Evolutionary conservation across 495 filamentous ascomycete genomes (phyloP).

Genomic region (Penicillium cosmopolitanum): DNA sequence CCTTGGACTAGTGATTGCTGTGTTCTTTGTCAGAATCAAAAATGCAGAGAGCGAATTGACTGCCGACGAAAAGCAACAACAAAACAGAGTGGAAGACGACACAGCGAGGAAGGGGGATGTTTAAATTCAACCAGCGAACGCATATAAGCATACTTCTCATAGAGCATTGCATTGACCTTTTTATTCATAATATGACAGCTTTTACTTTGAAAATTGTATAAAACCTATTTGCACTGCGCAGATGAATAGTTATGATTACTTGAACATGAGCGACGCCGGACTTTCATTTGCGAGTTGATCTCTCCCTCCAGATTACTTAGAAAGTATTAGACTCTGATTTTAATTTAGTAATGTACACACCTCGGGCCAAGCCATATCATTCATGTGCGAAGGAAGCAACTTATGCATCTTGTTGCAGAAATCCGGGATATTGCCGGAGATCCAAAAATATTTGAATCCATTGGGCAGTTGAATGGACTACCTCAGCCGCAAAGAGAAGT

Average conservation of each 20-base stretch:
- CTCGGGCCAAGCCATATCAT: too few relatives aligned
- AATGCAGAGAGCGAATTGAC: constrained; percentile 73
- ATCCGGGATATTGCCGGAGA: background rate
- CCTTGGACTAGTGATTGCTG: constrained; percentile 58
- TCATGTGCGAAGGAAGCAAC: too few relatives aligned
- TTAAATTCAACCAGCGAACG: background rate
- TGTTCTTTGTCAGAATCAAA: constrained; percentile 64
- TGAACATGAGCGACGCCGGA: too few relatives aligned
- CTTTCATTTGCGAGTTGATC: too few relatives aligned
- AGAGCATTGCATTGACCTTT: background rate
- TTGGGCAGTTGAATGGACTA: background rate
- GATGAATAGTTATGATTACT: too few relatives aligned
- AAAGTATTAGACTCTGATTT: too few relatives aligned
- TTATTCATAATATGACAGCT: background rate
- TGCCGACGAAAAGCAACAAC: constrained; percentile 60
- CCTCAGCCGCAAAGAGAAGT: constrained; percentile 19
- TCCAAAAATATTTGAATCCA: background rate
- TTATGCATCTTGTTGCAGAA: too few relatives aligned
- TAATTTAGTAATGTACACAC: too few relatives aligned
- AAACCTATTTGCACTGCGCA: too few relatives aligned
- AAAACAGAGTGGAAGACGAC: constrained; percentile 11
- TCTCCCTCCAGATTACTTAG: too few relatives aligned
- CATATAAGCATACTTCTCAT: background rate
- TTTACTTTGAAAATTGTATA: background rate
- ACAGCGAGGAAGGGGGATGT: background rate